Evolutionary conservation across 257 asterid genomes (phyloP).

Genomic region (Parsonsia alboflavescens): DNA sequence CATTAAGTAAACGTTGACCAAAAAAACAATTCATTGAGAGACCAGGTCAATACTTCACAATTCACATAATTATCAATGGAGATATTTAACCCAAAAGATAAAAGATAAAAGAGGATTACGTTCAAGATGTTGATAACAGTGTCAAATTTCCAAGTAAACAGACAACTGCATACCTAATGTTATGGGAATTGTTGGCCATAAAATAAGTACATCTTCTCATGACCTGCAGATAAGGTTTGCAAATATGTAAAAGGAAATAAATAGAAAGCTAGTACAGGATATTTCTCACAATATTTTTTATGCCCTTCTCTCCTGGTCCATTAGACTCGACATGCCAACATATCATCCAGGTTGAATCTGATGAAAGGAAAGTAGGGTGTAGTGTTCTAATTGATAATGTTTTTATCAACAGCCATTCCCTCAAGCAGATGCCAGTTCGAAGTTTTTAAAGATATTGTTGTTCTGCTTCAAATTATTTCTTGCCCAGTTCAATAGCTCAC

Average conservation of each 20-base stretch:
- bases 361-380: neutral
- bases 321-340: neutral
- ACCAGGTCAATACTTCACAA: neutral
- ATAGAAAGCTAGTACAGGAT: constrained; percentile 8
- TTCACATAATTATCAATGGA: neutral
- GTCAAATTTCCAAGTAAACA: neutral
- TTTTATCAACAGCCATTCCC: too few species aligned
- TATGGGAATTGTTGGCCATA: constrained; percentile 31
- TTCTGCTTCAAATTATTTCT: neutral
- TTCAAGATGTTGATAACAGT: neutral
- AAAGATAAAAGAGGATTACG: neutral
- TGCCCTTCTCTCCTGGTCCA: constrained; percentile 1
- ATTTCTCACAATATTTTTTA: constrained; percentile 4
- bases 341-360: neutral
- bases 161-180: constrained; percentile 29
- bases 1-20: neutral
- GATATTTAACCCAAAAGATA: neutral
- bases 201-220: constrained; percentile 32
- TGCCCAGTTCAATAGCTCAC: neutral
- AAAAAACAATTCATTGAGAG: neutral
- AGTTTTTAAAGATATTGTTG: neutral
- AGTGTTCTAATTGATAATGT: neutral
- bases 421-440: neutral
- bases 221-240: constrained; percentile 55
- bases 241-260: constrained; percentile 21